These are phyloP conservation scores for Solanum lignicaule DNA, from an alignment of 257 asterid species.

Conservation along the genomic window DNA sequence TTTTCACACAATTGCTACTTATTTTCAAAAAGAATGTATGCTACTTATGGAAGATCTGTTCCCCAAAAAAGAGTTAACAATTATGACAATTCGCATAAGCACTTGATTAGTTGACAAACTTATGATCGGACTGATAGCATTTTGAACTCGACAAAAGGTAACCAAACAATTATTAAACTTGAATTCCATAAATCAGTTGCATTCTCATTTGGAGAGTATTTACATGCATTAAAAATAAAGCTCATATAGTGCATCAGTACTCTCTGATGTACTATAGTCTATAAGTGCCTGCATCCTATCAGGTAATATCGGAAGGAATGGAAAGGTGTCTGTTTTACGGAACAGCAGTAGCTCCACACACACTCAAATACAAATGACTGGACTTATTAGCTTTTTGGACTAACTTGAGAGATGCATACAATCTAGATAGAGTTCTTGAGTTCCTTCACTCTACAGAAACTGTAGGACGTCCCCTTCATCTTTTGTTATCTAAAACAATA, in stretches of 20 bases:
- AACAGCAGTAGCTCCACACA: neutral
- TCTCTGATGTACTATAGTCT: neutral
- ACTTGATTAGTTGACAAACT: neutral
- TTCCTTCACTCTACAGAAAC: neutral
- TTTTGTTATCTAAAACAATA: neutral
- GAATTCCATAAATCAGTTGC: neutral
- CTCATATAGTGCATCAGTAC: neutral
- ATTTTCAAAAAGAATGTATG: neutral
- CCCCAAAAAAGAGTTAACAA: neutral
- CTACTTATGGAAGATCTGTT: neutral
- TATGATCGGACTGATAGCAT: neutral
- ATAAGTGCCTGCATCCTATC: neutral
- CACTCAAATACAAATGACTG: neutral
- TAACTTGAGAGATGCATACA: neutral
- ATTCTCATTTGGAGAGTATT: neutral
- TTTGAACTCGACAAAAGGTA: neutral
- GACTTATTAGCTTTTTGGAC: neutral
- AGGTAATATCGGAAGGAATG: neutral
- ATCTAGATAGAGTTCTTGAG: neutral
- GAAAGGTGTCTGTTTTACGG: neutral
- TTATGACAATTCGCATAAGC: neutral
- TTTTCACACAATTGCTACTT: neutral
- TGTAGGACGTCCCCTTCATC: neutral
- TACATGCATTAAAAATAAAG: neutral
- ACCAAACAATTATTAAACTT: neutral